Base-by-base conservation (phyloP, 371 early-diverging fungal species). In the Syncephalastrum monosporum region DNA sequence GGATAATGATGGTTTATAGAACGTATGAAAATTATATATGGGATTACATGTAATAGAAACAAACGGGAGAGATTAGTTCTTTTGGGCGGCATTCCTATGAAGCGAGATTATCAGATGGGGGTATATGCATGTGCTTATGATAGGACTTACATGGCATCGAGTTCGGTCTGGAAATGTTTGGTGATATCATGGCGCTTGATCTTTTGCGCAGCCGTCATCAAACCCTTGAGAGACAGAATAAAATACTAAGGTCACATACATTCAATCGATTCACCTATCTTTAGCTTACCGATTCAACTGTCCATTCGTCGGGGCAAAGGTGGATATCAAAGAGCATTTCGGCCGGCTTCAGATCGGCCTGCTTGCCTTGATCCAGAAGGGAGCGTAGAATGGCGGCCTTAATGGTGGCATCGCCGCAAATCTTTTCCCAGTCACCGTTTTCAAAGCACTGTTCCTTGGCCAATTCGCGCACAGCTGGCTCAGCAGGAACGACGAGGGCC, bases 181-280 rank as follows among this genome's bases (percentile, higher is more conserved):
- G 82, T 69, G 54, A 94, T 82, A 51, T 86, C 89, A 49, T 79
- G 80, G 53, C 96, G 86, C 79, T 93, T 91, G 42, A 95, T 63
- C 74, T 96, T 96, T 72, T 87, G 87, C 5, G 95, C 92, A 3
- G 95, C 93, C 0, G 96, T 96, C 72, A 91, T 68, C 45, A 85
- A 50, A 16, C 79, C 73, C 61, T 64, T 42, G 10, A 42, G 12
- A 42, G 19, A 45, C 16, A 10, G 5, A 17, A 21, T 21, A 45
- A 17, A 23, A 7, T 10, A 33, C 8, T 33, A 10, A 33, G 38
- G 2, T 8, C 38, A 33, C 5, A 33, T 33, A 33, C 38, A 10
- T 10, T 12, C 38, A 45, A 0, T 2, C 1, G 21, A 21, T 21
- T 21, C 41, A 38, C 16, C 7, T 29, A 21, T 29, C 2, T 16